Evolutionary conservation across 2,329 filamentous ascomycete genomes (phyloP), one percentile per base, ranked within the genome.

Genomic region (Nemania abortiva): DNA sequence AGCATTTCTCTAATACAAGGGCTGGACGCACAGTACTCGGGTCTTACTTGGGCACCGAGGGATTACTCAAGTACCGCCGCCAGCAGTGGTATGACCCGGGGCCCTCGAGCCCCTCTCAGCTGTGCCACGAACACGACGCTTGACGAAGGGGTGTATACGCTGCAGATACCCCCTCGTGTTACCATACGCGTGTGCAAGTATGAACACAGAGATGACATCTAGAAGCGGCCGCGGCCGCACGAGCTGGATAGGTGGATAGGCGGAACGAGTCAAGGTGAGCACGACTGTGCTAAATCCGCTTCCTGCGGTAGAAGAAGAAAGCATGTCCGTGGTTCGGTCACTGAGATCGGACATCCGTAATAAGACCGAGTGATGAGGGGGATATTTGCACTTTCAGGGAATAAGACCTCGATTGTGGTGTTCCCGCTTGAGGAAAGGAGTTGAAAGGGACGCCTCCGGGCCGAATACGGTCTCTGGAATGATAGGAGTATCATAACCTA

Each of bases 301-400:
- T 15, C 39, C 13, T 42, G 37, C 6, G 39, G 11, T 18, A 11
- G 39, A 18, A 42, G 15, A 11, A 42, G 15, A 42, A 42, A 42
- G 39, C 13, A 11, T 18, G 15, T 18, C 13, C n/a, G 34, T 42
- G 31, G 29, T n/a, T n/a, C 15, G 31, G 31, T 11, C n/a, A 13
- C n/a, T 50, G 10, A 22, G n/a, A 1, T 50, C 56, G 57, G 57
- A 66, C 27, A 24, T 50, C 57, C 56, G 42, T 34, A 29, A 20
- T 50, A 15, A n/a, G 24, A 24, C 20, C 42, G 10, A 58, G 45
- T 6, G 11, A 13, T 18, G 29, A 61, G 24, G 42, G n/a, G 27
- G 27, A 15, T 15, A 11, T 52, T 42, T 53, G 45, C 31, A 22
- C 47, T 20, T 37, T 13, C 18, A 37, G 47, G 31, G n/a, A 31